Percentiles rank a stretch among this genome's conserved stretches.
phyloP scores from a whole-genome alignment of 768 basidiomycete species.

The Naganishia vaughanmartiniae region DNA sequence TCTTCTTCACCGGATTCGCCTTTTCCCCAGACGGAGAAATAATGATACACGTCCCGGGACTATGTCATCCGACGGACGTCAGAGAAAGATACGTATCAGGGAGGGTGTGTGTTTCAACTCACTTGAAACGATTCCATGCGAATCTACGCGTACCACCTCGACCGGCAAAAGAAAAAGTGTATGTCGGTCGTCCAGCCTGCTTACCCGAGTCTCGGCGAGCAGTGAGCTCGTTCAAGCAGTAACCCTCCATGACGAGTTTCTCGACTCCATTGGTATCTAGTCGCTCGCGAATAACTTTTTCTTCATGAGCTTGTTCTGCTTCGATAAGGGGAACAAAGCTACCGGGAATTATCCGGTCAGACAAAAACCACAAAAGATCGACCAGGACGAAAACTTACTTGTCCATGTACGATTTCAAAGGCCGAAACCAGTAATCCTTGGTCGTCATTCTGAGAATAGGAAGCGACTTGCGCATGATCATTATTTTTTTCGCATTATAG shows the following conservation, averaged over 20 bases:
- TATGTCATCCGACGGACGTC: conserved; percentile 46
- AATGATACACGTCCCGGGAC: conserved; percentile 69
- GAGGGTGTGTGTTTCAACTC: conserved; percentile 44
- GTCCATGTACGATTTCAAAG: conserved; percentile 21
- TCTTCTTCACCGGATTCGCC: conserved; percentile 54
- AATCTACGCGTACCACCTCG: conserved; percentile 59
- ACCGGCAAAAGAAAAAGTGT: conserved; percentile 63
- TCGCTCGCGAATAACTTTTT: background rate
- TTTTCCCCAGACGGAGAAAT: conserved; percentile 65
- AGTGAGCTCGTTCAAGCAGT: conserved; percentile 56
- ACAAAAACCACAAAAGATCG: background rate
- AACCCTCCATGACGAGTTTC: conserved; percentile 23
- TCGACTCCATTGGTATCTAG: background rate
- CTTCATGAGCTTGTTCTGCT: conserved; percentile 18
- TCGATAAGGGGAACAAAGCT: conserved; percentile 16
- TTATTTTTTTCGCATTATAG: background rate
- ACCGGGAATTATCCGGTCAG: background rate
- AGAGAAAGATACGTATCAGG: background rate
- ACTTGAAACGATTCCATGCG: conserved; percentile 72
- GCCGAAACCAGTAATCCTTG: conserved; percentile 1
- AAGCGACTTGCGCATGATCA: background rate
- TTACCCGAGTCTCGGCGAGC: conserved; percentile 65
- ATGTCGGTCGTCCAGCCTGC: conserved; percentile 59
- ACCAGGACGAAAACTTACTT: background rate
- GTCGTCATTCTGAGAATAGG: background rate